These are phyloP conservation scores for Avena atlantica DNA, from an alignment of 176 grass and related monocot genomes.

Conservation along the genomic window DNA sequence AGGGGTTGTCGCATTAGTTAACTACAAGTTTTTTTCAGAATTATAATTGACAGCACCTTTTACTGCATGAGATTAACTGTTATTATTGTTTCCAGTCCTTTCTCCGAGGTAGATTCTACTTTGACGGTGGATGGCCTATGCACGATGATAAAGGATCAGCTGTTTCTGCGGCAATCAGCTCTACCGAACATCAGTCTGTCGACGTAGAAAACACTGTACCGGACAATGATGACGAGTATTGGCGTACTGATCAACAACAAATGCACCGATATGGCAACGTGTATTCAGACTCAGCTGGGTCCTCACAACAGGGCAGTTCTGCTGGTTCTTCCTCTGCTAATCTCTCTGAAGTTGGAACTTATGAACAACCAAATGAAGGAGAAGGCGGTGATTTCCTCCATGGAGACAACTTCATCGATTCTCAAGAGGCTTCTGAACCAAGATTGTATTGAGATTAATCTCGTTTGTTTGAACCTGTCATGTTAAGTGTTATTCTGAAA, in stretches of 20 bases:
- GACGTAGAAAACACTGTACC: not conserved
- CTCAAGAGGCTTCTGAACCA: not conserved
- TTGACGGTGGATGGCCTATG: slow-evolving; percentile 31
- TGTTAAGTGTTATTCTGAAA: no score
- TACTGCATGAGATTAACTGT: slow-evolving; percentile 32
- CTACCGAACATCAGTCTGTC: not conserved
- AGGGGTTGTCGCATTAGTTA: not conserved
- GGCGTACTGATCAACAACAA: slow-evolving; percentile 20
- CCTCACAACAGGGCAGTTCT: not conserved
- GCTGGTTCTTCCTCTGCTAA: not conserved
- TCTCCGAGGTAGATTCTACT: slow-evolving; percentile 61
- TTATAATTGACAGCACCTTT: not conserved
- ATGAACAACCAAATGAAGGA: slow-evolving; percentile 45
- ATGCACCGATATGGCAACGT: slow-evolving; percentile 22
- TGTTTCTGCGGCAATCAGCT: not conserved
- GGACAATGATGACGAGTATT: no score
- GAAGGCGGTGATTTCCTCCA: slow-evolving; percentile 39
- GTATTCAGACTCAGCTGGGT: slow-evolving; percentile 39
- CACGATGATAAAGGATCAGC: slow-evolving; percentile 28
- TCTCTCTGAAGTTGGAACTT: not conserved
- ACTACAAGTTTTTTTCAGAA: not conserved
- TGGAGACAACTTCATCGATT: slow-evolving; percentile 48
- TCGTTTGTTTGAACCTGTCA: no score
- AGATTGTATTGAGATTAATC: no score
- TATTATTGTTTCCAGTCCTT: slow-evolving; percentile 59